These are phyloP conservation scores for Termitomyces heimii DNA, from an alignment of 768 basidiomycete genomes.

Conservation along the genomic window DNA sequence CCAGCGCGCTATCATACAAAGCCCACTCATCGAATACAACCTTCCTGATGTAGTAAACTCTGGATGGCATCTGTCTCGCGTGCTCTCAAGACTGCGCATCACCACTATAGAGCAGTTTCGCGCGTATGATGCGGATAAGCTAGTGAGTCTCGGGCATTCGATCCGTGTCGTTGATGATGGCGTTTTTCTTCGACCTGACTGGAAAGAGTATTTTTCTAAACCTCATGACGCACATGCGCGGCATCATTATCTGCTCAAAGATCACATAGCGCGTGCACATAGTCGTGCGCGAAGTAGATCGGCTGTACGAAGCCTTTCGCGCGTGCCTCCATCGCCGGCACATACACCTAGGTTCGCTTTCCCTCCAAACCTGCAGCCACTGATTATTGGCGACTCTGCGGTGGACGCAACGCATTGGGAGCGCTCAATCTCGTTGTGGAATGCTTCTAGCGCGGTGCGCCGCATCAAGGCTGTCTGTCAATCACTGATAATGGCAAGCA, in stretches of 20 bases:
- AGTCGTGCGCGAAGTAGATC: conserved; percentile 19
- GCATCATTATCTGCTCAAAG: conserved; percentile 20
- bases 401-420: conserved; percentile 65
- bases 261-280: conserved; percentile 16
- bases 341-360: conserved; percentile 16
- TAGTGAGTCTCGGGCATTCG: conserved; percentile 45
- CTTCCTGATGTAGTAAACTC: conserved; percentile 54
- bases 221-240: conserved; percentile 21
- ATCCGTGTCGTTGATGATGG: conserved; percentile 64
- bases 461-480: conserved; percentile 73
- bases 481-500: conserved; percentile 54
- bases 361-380: conserved; percentile 45
- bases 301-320: conserved; percentile 10
- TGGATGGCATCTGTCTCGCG: conserved; percentile 62
- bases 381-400: conserved; percentile 72
- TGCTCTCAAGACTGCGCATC: conserved; percentile 50
- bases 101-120: conserved; percentile 59
- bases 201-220: conserved; percentile 42
- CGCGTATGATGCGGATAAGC: conserved; percentile 47
- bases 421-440: conserved; percentile 56
- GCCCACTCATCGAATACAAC: conserved; percentile 55
- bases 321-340: conserved; percentile 16
- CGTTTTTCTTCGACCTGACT: conserved; percentile 57
- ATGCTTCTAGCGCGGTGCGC: conserved; percentile 51
- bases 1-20: conserved; percentile 72